Evolutionary conservation across 225 moss, liverwort and hornwort species (phyloP).

Genomic region (Physcomitrium patens): DNA sequence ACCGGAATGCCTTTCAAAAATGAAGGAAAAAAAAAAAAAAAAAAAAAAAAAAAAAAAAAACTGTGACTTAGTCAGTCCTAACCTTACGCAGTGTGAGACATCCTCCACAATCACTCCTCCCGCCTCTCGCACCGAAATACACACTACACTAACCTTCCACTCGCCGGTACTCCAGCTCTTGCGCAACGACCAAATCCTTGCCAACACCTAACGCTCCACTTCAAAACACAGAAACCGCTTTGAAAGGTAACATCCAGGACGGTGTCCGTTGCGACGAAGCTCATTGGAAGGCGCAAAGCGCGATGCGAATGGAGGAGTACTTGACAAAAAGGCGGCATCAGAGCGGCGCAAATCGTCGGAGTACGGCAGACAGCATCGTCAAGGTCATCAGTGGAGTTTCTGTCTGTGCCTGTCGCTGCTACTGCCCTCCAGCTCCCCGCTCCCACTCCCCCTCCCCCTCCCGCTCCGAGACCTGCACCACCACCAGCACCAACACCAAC

Average conservation of each 20-base stretch:
- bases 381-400: background rate
- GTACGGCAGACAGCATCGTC: conserved; percentile 36
- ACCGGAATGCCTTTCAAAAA: background rate
- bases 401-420: conserved; percentile 3
- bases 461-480: background rate
- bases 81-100: background rate
- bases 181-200: conserved; percentile 13
- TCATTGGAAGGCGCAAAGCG: conserved; percentile 12
- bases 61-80: conserved; percentile 3
- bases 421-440: too few relatives aligned
- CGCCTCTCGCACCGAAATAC: background rate
- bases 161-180: too few relatives aligned
- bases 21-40: too few relatives aligned
- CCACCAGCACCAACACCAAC: too few relatives aligned
- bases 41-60: too few relatives aligned
- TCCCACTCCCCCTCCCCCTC: background rate
- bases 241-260: background rate
- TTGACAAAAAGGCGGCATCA: conserved; percentile 11
- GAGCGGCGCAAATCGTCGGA: conserved; percentile 28
- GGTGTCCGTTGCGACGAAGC: conserved; percentile 1
- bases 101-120: background rate
- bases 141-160: background rate
- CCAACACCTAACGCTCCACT: background rate
- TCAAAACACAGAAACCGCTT: background rate
- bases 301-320: conserved; percentile 15